phyloP scores from a whole-genome alignment of 805 yeast genomes.

The Yueomyces sinensis region DNA sequence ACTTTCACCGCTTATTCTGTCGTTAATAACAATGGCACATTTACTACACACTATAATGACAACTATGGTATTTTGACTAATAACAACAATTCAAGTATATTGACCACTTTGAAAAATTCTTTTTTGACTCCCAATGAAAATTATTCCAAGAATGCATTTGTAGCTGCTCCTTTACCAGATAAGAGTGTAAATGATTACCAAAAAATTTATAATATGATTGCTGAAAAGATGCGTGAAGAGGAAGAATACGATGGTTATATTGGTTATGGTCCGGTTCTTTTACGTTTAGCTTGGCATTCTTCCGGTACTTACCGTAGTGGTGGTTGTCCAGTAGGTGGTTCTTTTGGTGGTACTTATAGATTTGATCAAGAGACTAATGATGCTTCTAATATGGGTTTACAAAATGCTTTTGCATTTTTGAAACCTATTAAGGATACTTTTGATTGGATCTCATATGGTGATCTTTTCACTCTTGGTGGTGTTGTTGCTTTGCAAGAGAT shows the following conservation, averaged over 20 bases:
- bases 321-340: slow-evolving; percentile 50
- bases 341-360: slow-evolving; percentile 60
- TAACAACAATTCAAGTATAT: no score
- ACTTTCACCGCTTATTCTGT: no score
- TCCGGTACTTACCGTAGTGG: slow-evolving; percentile 65
- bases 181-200: slow-evolving; percentile 39
- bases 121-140: no score
- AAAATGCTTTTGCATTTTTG: slow-evolving; percentile 41
- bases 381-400: slow-evolving; percentile 52
- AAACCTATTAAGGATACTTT: slow-evolving; percentile 40
- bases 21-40: no score
- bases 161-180: slow-evolving; percentile 22
- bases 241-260: slow-evolving; percentile 52
- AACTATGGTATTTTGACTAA: no score
- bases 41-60: no score
- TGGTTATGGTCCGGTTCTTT: slow-evolving; percentile 63
- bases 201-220: slow-evolving; percentile 62
- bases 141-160: no score
- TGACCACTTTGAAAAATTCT: no score
- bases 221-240: slow-evolving; percentile 39
- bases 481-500: slow-evolving; percentile 65
- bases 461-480: slow-evolving; percentile 68
- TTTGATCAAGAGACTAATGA: slow-evolving; percentile 37
- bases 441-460: slow-evolving; percentile 69
- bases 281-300: slow-evolving; percentile 78